Percentiles rank a stretch among this genome's conserved stretches.
Evolutionary conservation across 1,284 basidiomycete species (phyloP).

Genomic region (Cystobasidium pallidum): DNA sequence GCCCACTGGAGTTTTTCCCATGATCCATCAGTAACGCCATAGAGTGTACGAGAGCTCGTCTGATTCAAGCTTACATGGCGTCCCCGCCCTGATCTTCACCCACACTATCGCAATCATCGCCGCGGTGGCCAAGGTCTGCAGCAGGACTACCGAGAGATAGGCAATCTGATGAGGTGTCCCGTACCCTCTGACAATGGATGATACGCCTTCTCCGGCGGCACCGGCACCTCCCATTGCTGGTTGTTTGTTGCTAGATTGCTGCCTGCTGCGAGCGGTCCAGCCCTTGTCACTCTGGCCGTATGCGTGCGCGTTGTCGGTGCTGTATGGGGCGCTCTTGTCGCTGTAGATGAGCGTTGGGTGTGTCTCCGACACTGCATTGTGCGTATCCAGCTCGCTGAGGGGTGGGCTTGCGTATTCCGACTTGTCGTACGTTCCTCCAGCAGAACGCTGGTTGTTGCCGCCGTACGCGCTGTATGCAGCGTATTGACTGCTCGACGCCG

Average conservation of each 20-base stretch:
- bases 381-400: not conserved
- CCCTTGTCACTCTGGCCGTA: constrained; percentile 3
- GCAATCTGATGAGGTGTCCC: constrained; percentile 39
- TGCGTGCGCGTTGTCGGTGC: constrained; percentile 2
- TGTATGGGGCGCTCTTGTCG: not conserved
- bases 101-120: constrained; percentile 41
- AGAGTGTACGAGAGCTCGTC: not conserved
- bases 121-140: constrained; percentile 34
- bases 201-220: constrained; percentile 18
- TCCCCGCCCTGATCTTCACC: constrained; percentile 28
- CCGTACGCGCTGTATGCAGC: not conserved
- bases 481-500: not conserved
- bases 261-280: not conserved
- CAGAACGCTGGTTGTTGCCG: not conserved
- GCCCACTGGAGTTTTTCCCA: not conserved
- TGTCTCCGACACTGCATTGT: not conserved
- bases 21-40: not conserved
- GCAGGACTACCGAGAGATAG: constrained; percentile 32
- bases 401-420: not conserved
- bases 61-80: not conserved
- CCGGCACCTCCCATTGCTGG: not conserved
- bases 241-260: not conserved
- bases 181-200: constrained; percentile 41
- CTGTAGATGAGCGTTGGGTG: not conserved
- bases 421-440: not conserved